Conservation (phyloP, 768 basidiomycete species). For the Serpula lacrymans region DNA sequence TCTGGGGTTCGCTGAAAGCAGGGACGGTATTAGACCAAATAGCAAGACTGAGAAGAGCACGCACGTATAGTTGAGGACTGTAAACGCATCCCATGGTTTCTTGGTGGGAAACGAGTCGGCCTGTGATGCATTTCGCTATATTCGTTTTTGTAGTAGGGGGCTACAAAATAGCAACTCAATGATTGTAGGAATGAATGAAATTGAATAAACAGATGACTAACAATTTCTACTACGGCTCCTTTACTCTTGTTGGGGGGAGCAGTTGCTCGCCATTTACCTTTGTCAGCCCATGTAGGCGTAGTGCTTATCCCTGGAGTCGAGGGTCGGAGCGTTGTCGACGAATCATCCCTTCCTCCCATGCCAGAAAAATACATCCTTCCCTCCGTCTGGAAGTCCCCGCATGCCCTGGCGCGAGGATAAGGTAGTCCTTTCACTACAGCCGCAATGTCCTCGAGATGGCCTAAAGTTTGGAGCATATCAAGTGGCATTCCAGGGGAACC, state of each 20-base stretch:
- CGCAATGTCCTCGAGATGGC: not conserved
- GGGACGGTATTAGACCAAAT: not conserved
- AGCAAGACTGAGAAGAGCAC: conserved; percentile 11
- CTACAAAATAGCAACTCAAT: no score
- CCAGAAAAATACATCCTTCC: not conserved
- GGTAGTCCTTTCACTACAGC: no score
- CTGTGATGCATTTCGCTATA: no score
- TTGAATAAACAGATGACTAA: no score
- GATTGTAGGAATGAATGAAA: no score
- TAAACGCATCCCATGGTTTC: conserved; percentile 25
- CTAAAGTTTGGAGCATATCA: not conserved
- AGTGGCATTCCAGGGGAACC: not conserved
- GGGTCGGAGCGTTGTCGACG: not conserved
- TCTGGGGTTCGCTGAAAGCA: conserved; percentile 21
- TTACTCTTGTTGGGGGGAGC: no score
- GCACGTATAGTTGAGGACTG: conserved; percentile 13
- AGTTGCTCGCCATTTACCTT: not conserved
- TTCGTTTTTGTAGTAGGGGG: no score
- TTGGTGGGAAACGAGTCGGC: not conserved
- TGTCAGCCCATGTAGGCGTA: not conserved
- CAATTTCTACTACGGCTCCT: no score
- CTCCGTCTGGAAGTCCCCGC: not conserved
- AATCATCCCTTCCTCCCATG: no score
- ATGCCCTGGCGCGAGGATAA: no score
- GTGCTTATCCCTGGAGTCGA: not conserved